Base-by-base conservation (phyloP, 768 basidiomycete species). In the Mycena indigotica region DNA sequence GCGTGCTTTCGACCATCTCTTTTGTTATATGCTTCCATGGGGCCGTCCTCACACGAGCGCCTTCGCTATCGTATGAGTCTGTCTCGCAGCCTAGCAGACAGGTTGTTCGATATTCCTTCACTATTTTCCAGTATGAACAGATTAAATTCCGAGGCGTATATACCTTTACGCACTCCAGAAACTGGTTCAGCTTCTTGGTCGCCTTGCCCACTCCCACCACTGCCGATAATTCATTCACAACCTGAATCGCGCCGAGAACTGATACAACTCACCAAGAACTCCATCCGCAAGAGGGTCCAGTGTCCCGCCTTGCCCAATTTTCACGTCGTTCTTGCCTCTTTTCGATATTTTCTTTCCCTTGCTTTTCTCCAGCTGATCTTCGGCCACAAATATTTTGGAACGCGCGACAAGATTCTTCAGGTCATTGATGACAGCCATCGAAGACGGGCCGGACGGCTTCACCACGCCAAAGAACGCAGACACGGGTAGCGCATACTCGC, bases 241-340 rank as follows among this genome's bases (percentile, higher is more conserved):
- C 55, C 41, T n/a, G 24, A 16, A 45, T 24, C 49, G 48, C 17
- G 41, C 21, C 45, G 57, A 45, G 16, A 51, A 28, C 49, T 28
- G 32, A 39, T 30, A 17, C 17, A 48, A 57, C 80, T 64, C 69
- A 95, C 95, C 93, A 61, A 98, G 76, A 16, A 97, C 93, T 41
- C 96, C 96, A 71, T 97, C 93, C 4, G 97, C 97, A 30, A 98
- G 80, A 16, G 97, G 97, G 76, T 99, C 97, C 50, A 99, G 77
- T 3, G 97, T 99, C 3, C 97, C 95, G 26, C 94, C 94, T 72
- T 95, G 92, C 1, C 94, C 95, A 49, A 95, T 84, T 73, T 96
- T 95, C 52, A 95, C 77, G 2, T 72, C 66, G 21, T 83, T 80
- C 41, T 69, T 77, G 57, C 73, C 71, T 49, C 77, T 77, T 51